Evolutionary conservation across 2,329 filamentous ascomycete species (phyloP).

Genomic region (Metarhizium humberi): DNA sequence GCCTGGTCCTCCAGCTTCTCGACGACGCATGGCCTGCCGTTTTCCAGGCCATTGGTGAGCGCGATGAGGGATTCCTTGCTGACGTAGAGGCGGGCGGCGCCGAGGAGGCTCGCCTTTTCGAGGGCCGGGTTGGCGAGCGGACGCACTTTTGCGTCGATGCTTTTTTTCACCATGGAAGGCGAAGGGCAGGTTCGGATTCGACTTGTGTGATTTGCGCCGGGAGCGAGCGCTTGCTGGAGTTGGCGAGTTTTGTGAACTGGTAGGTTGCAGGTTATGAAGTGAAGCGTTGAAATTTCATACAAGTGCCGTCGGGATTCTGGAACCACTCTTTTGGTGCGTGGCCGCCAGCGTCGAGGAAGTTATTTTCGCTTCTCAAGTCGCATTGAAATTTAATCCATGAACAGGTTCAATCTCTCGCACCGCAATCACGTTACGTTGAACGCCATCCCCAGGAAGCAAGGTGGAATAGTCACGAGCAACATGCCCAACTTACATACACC

Average conservation of each 20-base stretch:
- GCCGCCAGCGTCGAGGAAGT: too few relatives aligned
- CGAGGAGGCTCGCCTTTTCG: constrained; percentile 31
- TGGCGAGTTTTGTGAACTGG: background rate
- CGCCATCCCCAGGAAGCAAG: too few relatives aligned
- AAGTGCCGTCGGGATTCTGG: background rate
- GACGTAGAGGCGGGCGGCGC: constrained; percentile 38
- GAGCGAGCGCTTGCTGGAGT: too few relatives aligned
- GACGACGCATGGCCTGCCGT: constrained; percentile 32
- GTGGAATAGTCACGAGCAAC: too few relatives aligned
- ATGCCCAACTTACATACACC: too few relatives aligned
- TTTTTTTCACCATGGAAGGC: constrained; percentile 21
- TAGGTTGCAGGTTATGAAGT: background rate
- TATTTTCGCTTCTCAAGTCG: too few relatives aligned
- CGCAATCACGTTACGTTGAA: too few relatives aligned
- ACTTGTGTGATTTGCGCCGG: too few relatives aligned
- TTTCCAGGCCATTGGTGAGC: constrained; percentile 32
- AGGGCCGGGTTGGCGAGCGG: constrained; percentile 30
- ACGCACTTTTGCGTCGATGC: constrained; percentile 30
- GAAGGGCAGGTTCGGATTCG: background rate
- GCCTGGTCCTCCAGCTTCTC: constrained; percentile 20
- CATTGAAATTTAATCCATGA: too few relatives aligned
- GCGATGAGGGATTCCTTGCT: constrained; percentile 37
- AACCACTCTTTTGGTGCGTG: too few relatives aligned
- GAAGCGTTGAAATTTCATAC: background rate
- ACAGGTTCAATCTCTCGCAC: too few relatives aligned